Conservation (phyloP, 1,284 basidiomycete genomes). For the Ganoderma sinense region DNA sequence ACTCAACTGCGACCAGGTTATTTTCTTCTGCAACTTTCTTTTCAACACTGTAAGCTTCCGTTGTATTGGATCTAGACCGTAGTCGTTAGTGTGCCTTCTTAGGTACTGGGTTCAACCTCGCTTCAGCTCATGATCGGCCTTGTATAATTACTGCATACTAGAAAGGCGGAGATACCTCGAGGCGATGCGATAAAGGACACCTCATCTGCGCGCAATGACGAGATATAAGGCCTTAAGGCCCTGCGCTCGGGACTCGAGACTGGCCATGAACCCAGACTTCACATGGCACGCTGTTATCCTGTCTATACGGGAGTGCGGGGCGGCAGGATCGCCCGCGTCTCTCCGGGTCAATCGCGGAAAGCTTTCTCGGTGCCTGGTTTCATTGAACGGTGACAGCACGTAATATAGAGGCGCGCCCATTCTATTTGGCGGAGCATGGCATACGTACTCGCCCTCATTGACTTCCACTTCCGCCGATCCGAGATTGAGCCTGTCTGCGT, state of each 20-base stretch:
- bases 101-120: too few species aligned
- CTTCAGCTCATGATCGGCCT: too few species aligned
- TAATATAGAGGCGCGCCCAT: not conserved
- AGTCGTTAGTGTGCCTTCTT: too few species aligned
- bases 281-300: not conserved
- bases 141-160: too few species aligned
- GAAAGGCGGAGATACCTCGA: conserved; percentile 3
- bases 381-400: not conserved
- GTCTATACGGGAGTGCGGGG: not conserved
- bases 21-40: too few species aligned
- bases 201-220: not conserved
- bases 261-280: not conserved
- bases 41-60: too few species aligned
- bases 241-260: not conserved
- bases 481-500: conserved; percentile 3
- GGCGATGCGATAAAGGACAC: not conserved
- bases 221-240: not conserved
- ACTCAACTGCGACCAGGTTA: too few species aligned
- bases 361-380: not conserved
- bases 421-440: conserved; percentile 4
- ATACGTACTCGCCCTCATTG: not conserved
- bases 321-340: not conserved
- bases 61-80: too few species aligned
- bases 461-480: not conserved
- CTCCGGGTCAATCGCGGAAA: conserved; percentile 1